Evolutionary conservation across 2,329 filamentous ascomycete species (phyloP).

Genomic region (Dendryphion nanum): DNA sequence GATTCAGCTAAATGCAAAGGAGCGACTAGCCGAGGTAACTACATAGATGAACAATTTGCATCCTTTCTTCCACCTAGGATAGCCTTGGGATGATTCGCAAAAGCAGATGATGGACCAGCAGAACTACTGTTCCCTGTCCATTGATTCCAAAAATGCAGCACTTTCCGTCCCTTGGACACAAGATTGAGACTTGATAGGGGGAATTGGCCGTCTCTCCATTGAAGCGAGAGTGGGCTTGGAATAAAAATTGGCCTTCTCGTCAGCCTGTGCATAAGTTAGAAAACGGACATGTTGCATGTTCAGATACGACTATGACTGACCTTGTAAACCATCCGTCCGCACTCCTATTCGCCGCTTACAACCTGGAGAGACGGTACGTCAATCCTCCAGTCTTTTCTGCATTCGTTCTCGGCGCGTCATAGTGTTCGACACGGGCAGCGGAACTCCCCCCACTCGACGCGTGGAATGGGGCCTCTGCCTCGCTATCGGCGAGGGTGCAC

Average conservation of each 20-base stretch:
- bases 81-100: constrained; percentile 22
- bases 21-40: constrained; percentile 9
- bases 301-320: constrained; percentile 17
- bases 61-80: constrained; percentile 19
- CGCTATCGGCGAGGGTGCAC: constrained; percentile 81
- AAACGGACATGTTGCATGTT: no score
- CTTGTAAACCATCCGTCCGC: constrained; percentile 35
- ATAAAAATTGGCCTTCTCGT: constrained; percentile 37
- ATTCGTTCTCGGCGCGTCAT: constrained; percentile 31
- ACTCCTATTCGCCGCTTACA: constrained; percentile 36
- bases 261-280: constrained; percentile 18
- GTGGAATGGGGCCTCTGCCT: constrained; percentile 72
- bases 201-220: constrained; percentile 32
- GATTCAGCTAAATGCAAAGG: constrained; percentile 9
- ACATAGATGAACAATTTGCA: constrained; percentile 19
- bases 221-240: constrained; percentile 35
- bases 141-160: constrained; percentile 2
- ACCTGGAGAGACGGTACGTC: constrained; percentile 41
- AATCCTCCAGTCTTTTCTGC: constrained; percentile 28
- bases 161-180: constrained; percentile 12
- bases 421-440: constrained; percentile 41
- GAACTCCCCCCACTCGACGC: constrained; percentile 55
- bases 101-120: constrained; percentile 22
- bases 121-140: constrained; percentile 1
- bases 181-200: constrained; percentile 10